Percentiles rank a stretch among this genome's conserved stretches.
Evolutionary conservation across 23 red algal genomes (phyloP).

Genomic region (Gracilaria gracilis): DNA sequence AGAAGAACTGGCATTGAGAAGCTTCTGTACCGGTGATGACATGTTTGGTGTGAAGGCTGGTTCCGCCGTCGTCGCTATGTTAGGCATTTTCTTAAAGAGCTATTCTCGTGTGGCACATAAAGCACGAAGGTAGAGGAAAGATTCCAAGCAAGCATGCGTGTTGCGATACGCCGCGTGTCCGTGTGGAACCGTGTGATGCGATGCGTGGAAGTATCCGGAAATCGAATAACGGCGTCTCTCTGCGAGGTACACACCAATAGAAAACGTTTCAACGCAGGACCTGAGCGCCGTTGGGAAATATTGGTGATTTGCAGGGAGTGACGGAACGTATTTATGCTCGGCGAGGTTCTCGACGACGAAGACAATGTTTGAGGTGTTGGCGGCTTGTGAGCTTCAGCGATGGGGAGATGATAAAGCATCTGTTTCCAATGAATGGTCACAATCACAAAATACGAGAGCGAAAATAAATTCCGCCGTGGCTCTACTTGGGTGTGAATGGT

Average conservation of each 20-base stretch:
- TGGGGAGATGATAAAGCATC: not conserved
- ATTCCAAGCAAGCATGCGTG: not conserved
- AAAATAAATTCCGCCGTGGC: too few species aligned
- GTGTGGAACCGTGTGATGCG: not conserved
- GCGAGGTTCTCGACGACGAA: not conserved
- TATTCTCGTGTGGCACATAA: not conserved
- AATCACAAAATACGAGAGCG: too few species aligned
- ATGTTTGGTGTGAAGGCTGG: constrained; percentile 23
- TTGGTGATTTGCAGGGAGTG: not conserved
- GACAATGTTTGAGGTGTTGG: too few species aligned
- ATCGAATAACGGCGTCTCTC: not conserved
- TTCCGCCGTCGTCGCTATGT: not conserved
- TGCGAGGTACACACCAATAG: not conserved
- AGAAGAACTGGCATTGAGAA: constrained; percentile 34
- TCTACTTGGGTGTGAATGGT: too few species aligned
- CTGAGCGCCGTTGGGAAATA: not conserved
- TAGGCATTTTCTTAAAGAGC: not conserved
- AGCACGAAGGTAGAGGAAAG: not conserved
- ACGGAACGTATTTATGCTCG: not conserved
- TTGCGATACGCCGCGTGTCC: not conserved
- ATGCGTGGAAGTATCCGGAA: not conserved
- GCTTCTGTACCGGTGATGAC: constrained; percentile 3
- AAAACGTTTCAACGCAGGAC: not conserved
- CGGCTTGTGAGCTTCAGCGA: too few species aligned
- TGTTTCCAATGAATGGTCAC: too few species aligned